These are phyloP conservation scores for Epithemia pelagica DNA, from an alignment of 108 stramenopile genomes.

Conservation along the genomic window DNA sequence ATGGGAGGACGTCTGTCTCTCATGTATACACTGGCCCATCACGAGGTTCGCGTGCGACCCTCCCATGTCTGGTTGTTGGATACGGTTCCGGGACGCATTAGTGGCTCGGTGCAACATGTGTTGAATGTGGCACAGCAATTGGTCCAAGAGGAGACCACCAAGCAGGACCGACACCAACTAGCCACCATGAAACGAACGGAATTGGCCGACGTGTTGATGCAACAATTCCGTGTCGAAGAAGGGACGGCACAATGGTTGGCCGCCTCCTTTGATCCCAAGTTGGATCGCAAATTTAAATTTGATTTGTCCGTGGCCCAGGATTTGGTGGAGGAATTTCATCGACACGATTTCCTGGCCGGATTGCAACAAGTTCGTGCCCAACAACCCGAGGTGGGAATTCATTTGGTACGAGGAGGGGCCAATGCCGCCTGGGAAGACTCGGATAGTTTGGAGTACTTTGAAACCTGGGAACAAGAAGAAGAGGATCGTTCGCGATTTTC, in stretches of 20 bases:
- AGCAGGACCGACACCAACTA: not conserved
- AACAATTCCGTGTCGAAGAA: conserved; percentile 19
- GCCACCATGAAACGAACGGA: conserved; percentile 11
- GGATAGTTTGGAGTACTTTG: conserved; percentile 24
- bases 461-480: conserved; percentile 15
- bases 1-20: conserved; percentile 75
- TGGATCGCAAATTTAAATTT: conserved; percentile 53
- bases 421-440: conserved; percentile 58
- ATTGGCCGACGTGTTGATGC: conserved; percentile 9
- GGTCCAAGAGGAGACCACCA: not conserved
- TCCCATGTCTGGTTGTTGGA: conserved; percentile 60
- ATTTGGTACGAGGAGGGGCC: conserved; percentile 70
- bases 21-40: conserved; percentile 31
- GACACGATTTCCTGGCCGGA: conserved; percentile 43
- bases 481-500: conserved; percentile 27
- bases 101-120: conserved; percentile 58
- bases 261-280: conserved; percentile 19
- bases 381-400: conserved; percentile 16
- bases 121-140: conserved; percentile 25
- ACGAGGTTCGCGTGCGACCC: not conserved
- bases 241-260: conserved; percentile 45
- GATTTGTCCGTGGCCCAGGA: conserved; percentile 57
- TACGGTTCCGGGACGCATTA: conserved; percentile 58
- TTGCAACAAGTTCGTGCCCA: conserved; percentile 4
- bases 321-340: conserved; percentile 51